phyloP scores from a whole-genome alignment of 2,329 filamentous ascomycete genomes.

The Alternaria ethzedia region DNA sequence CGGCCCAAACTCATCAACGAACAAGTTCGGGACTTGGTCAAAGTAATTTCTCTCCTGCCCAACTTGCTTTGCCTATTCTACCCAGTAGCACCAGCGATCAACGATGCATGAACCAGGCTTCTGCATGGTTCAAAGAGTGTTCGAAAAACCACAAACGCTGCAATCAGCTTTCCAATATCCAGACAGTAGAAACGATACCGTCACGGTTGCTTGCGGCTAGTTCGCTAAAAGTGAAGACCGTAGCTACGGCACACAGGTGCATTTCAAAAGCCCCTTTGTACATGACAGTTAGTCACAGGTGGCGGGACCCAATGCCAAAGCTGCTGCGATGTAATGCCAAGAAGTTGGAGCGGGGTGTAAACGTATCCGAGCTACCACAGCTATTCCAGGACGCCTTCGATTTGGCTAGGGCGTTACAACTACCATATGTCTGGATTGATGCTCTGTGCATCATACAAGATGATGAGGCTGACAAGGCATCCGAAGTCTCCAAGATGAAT shows the following conservation, averaged over 20 bases:
- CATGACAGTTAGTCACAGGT: background rate
- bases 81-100: background rate
- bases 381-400: background rate
- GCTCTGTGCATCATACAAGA: background rate
- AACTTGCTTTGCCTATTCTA: background rate
- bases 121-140: background rate
- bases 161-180: background rate
- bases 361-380: rapidly evolving
- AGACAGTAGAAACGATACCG: rapidly evolving
- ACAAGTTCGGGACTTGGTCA: background rate
- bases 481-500: background rate
- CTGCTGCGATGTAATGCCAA: background rate
- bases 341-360: background rate
- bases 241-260: background rate
- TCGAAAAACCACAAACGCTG: background rate
- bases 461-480: background rate
- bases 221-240: background rate
- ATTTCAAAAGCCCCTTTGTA: background rate
- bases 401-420: background rate
- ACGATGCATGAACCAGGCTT: background rate
- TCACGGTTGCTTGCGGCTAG: background rate
- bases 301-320: background rate
- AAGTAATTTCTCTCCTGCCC: background rate
- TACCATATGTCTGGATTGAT: background rate
- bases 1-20: no score